Conservation (phyloP, 495 filamentous ascomycete species). For the Lepidopterella palustris region DNA sequence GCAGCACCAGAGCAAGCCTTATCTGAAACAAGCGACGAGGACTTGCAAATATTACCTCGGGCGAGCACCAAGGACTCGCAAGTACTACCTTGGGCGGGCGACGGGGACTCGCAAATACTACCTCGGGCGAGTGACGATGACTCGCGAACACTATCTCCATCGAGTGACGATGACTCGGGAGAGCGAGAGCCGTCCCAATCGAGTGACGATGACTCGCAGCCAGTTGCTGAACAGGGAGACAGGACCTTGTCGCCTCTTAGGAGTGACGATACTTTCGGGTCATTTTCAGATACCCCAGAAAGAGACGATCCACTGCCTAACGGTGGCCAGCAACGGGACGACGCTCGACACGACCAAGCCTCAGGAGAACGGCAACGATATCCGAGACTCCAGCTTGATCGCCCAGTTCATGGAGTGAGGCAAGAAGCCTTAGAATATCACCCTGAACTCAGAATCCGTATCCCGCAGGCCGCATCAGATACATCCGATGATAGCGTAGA, state of each 20-base stretch:
- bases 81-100: too few relatives aligned
- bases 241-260: not conserved
- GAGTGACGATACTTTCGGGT: not conserved
- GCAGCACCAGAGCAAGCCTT: not conserved
- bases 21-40: too few relatives aligned
- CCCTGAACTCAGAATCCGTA: too few relatives aligned
- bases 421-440: slow-evolving; percentile 6
- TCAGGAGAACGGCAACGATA: slow-evolving; percentile 4
- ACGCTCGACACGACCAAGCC: not conserved
- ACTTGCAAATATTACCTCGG: too few relatives aligned
- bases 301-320: not conserved
- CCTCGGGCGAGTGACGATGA: slow-evolving; percentile 1
- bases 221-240: not conserved
- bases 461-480: not conserved
- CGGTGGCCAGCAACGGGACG: not conserved
- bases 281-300: not conserved
- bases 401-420: slow-evolving; percentile 3
- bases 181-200: too few relatives aligned
- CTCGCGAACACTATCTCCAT: not conserved
- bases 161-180: not conserved
- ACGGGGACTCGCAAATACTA: too few relatives aligned
- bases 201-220: not conserved
- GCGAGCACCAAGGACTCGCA: too few relatives aligned
- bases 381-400: slow-evolving; percentile 1
- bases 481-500: not conserved